A percentile compares a stretch with the other conserved stretches of the same genome.
These are phyloP conservation scores for Metrosideros polymorpha DNA, from an alignment of 441 rosid genomes.

Conservation along the genomic window DNA sequence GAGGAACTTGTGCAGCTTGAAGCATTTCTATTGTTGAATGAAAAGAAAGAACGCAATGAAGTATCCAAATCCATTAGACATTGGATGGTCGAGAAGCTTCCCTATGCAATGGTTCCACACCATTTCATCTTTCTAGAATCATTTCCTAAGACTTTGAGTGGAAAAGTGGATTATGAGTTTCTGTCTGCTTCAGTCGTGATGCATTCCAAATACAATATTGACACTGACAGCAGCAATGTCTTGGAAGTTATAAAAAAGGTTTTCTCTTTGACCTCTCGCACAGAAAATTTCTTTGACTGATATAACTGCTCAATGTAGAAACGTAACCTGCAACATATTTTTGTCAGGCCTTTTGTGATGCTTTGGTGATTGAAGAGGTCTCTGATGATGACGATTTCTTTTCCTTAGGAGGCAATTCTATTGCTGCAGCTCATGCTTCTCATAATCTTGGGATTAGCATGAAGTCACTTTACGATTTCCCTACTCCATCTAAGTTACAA, in stretches of 20 bases:
- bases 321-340: not conserved
- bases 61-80: slow-evolving; percentile 28
- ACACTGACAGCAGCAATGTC: slow-evolving; percentile 12
- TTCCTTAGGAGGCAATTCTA: slow-evolving; percentile 77
- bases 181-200: slow-evolving; percentile 24
- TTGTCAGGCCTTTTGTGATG: slow-evolving; percentile 68
- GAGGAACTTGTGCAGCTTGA: slow-evolving; percentile 33
- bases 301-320: not conserved
- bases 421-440: slow-evolving; percentile 80
- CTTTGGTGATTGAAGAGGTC: slow-evolving; percentile 59
- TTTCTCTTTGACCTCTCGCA: not conserved
- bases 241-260: slow-evolving; percentile 71
- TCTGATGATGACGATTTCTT: slow-evolving; percentile 73
- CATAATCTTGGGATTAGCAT: slow-evolving; percentile 73
- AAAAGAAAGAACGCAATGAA: slow-evolving; percentile 28
- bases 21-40: slow-evolving; percentile 48
- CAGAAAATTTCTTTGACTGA: not conserved
- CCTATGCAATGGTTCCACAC: slow-evolving; percentile 66
- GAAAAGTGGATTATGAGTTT: slow-evolving; percentile 71
- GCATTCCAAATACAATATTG: slow-evolving; percentile 19
- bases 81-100: slow-evolving; percentile 56
- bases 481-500: slow-evolving; percentile 59
- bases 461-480: slow-evolving; percentile 62
- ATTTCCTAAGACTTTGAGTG: slow-evolving; percentile 63
- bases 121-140: slow-evolving; percentile 39